These are phyloP conservation scores for Madurella mycetomatis DNA, from an alignment of 2,329 filamentous ascomycete species.

Conservation along the genomic window DNA sequence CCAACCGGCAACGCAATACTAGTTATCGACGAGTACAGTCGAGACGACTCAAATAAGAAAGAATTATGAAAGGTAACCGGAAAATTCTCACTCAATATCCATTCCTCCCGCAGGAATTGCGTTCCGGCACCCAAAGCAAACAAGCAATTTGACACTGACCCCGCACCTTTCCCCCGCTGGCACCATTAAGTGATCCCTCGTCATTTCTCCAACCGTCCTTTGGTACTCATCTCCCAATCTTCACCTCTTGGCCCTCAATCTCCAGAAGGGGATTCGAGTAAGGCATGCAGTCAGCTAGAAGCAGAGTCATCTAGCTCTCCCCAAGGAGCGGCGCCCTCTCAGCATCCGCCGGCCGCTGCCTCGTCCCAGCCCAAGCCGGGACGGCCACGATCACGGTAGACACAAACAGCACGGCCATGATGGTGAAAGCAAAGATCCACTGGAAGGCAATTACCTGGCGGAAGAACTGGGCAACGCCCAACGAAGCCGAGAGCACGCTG, in stretches of 20 bases:
- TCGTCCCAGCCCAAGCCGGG: slow-evolving; percentile 57
- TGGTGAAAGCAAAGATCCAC: slow-evolving; percentile 88
- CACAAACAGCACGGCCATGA: slow-evolving; percentile 71
- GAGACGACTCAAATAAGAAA: too few relatives aligned
- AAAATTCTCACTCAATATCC: background rate
- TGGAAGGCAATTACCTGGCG: slow-evolving; percentile 72
- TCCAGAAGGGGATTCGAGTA: too few relatives aligned
- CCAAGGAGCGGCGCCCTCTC: slow-evolving; percentile 60
- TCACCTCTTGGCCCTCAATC: too few relatives aligned
- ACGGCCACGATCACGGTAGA: slow-evolving; percentile 61
- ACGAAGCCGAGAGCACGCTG: slow-evolving; percentile 65
- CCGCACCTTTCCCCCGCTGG: background rate
- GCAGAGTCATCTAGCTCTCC: slow-evolving; percentile 30
- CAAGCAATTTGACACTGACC: background rate
- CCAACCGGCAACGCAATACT: background rate
- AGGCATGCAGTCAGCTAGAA: background rate
- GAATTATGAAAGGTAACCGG: too few relatives aligned
- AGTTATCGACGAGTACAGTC: too few relatives aligned
- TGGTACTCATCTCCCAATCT: too few relatives aligned
- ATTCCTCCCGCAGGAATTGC: background rate
- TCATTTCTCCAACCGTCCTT: background rate
- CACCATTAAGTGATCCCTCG: background rate
- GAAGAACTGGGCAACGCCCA: slow-evolving; percentile 74
- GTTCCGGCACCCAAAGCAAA: background rate
- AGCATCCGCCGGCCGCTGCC: slow-evolving; percentile 38